phyloP scores from a whole-genome alignment of 345 rosid species.

The Adansonia digitata region DNA sequence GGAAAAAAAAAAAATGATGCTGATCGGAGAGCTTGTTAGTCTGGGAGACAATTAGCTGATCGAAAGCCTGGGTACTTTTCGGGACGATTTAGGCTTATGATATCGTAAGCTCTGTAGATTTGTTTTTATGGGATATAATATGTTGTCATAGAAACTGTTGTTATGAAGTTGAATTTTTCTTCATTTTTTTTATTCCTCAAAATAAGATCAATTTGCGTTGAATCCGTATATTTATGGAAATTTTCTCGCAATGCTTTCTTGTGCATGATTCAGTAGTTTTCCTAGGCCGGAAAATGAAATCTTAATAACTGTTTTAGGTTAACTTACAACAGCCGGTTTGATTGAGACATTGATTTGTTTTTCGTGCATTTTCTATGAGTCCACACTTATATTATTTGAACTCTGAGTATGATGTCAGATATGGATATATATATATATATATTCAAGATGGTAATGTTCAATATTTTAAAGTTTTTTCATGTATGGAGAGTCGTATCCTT shows the following conservation, averaged over 20 bases:
- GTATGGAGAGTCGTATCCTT: too few relatives aligned
- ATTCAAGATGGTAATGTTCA: too few relatives aligned
- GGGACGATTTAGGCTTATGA: constrained; percentile 24
- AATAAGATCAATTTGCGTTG: constrained; percentile 21
- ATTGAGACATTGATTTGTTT: background rate
- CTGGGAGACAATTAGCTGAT: constrained; percentile 11
- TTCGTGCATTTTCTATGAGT: background rate
- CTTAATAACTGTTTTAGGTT: background rate
- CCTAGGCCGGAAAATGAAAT: background rate
- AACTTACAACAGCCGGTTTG: background rate
- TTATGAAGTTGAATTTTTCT: constrained; percentile 1
- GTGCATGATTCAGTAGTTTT: background rate
- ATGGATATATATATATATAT: too few relatives aligned
- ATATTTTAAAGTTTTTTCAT: too few relatives aligned
- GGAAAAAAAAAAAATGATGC: constrained; percentile 2
- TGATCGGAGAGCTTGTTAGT: constrained; percentile 17
- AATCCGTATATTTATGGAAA: background rate
- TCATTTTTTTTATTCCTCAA: constrained; percentile 10
- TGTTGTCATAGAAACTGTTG: background rate
- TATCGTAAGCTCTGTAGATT: constrained; percentile 38
- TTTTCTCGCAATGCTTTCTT: background rate
- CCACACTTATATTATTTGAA: too few relatives aligned
- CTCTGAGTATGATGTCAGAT: too few relatives aligned
- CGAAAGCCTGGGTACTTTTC: background rate
- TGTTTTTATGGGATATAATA: constrained; percentile 19